Evolutionary conservation across 352 stramenopile genomes (phyloP).

Genomic region (Pythium graminicola): DNA sequence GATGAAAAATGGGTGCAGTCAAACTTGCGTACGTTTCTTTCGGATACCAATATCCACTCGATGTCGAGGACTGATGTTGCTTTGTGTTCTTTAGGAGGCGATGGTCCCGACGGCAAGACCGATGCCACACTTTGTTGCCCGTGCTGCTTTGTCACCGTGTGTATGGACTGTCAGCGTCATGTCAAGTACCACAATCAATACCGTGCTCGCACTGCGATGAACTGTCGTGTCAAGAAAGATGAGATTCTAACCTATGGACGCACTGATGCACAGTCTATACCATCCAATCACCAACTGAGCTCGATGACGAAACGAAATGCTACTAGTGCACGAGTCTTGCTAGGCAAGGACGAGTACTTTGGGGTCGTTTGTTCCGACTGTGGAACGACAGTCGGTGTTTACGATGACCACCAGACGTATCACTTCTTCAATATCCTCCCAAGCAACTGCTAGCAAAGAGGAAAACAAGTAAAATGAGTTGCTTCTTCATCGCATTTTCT

Average conservation of each 20-base stretch:
- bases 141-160: constrained; percentile 78
- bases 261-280: constrained; percentile 14
- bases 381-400: constrained; percentile 63
- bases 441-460: constrained; percentile 29
- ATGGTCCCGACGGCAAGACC: constrained; percentile 10
- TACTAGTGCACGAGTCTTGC: constrained; percentile 20
- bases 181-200: constrained; percentile 67
- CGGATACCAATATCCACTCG: not conserved
- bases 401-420: constrained; percentile 48
- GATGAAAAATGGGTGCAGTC: constrained; percentile 66
- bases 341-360: constrained; percentile 57
- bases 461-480: not conserved
- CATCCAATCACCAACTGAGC: constrained; percentile 26
- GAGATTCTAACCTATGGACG: constrained; percentile 57
- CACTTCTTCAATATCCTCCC: constrained; percentile 79
- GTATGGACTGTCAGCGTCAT: constrained; percentile 66
- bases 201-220: constrained; percentile 47
- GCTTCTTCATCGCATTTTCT: not conserved
- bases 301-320: constrained; percentile 15
- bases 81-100: not conserved
- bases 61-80: not conserved
- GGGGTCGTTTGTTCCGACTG: constrained; percentile 68
- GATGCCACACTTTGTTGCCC: constrained; percentile 68
- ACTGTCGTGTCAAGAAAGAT: constrained; percentile 66
- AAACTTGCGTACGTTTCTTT: constrained; percentile 40